A percentile compares a stretch with the other conserved stretches of the same genome.
These are phyloP conservation scores for Candolleomyces eurysporus DNA, from an alignment of 768 basidiomycete species.

Conservation along the genomic window DNA sequence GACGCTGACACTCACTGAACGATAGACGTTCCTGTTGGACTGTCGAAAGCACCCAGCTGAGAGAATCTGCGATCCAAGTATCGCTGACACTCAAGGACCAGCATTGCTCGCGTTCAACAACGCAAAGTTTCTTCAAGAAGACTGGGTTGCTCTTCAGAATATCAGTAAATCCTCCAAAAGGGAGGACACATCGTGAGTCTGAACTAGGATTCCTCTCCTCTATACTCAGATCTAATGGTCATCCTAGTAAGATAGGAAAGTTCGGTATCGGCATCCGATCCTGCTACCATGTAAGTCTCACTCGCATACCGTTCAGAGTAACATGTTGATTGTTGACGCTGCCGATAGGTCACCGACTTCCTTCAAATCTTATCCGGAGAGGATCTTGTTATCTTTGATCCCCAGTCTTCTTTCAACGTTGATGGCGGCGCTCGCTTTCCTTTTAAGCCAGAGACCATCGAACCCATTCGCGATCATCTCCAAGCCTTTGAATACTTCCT, in stretches of 20 bases:
- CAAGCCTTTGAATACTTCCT: slow-evolving; percentile 28
- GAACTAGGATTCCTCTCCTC: too few relatives aligned
- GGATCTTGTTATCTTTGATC: slow-evolving; percentile 42
- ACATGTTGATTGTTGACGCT: neutral
- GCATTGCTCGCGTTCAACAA: slow-evolving; percentile 39
- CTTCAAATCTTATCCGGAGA: slow-evolving; percentile 46
- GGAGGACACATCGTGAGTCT: slow-evolving; percentile 17
- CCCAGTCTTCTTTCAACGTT: slow-evolving; percentile 28
- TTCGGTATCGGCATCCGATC: slow-evolving; percentile 25
- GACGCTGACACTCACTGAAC: neutral
- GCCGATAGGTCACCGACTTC: slow-evolving; percentile 42
- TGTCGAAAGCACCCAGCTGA: slow-evolving; percentile 19
- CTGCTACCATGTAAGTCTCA: slow-evolving; percentile 22
- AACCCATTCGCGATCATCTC: slow-evolving; percentile 28
- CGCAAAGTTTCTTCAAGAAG: slow-evolving; percentile 26
- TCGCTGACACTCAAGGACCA: slow-evolving; percentile 33
- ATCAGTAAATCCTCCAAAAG: slow-evolving; percentile 32
- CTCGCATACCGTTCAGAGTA: neutral
- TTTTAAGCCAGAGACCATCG: slow-evolving; percentile 18
- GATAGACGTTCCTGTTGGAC: slow-evolving; percentile 33
- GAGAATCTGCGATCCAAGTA: slow-evolving; percentile 23
- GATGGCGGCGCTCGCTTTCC: slow-evolving; percentile 31
- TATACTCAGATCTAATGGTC: neutral
- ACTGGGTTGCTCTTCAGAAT: slow-evolving; percentile 37
- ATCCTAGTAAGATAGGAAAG: slow-evolving; percentile 24